phyloP scores from a whole-genome alignment of 306 rosid genomes.

The Albizia julibrissin region DNA sequence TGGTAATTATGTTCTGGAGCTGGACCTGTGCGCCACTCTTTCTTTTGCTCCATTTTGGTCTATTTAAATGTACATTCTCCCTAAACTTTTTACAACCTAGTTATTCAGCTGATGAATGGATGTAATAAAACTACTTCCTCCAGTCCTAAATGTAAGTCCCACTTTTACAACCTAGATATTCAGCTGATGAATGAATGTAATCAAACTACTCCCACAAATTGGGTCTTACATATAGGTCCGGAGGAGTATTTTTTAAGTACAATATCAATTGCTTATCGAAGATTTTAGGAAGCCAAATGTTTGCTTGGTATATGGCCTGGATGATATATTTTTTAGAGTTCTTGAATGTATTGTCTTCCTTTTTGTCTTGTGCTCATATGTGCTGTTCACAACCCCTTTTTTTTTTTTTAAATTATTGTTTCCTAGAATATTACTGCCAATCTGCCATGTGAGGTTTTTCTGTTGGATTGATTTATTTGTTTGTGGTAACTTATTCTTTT shows the following conservation, averaged over 20 bases:
- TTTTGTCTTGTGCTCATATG: not conserved
- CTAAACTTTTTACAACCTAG: not conserved
- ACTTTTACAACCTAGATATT: too few species aligned
- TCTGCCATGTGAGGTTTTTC: not conserved
- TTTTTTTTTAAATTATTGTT: not conserved
- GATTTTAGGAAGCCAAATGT: not conserved
- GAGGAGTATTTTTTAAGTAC: not conserved
- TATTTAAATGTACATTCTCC: not conserved
- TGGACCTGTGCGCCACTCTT: not conserved
- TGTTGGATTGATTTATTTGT: not conserved
- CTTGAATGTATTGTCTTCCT: not conserved
- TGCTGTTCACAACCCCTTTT: not conserved
- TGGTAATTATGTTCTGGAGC: not conserved
- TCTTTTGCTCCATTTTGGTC: not conserved
- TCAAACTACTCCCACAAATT: too few species aligned
- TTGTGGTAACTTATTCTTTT: conserved; percentile 9
- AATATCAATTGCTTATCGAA: not conserved
- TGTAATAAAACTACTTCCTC: not conserved
- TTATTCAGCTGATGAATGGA: not conserved
- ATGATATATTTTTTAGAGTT: not conserved
- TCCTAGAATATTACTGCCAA: not conserved
- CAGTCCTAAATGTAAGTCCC: too few species aligned
- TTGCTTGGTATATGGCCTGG: not conserved
- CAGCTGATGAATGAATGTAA: too few species aligned
- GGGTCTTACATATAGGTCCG: too few species aligned